Percentiles rank a stretch among this genome's conserved stretches.
These are phyloP conservation scores for Penicillium sp. DNA, from an alignment of 2,329 filamentous ascomycete genomes.

Conservation along the genomic window DNA sequence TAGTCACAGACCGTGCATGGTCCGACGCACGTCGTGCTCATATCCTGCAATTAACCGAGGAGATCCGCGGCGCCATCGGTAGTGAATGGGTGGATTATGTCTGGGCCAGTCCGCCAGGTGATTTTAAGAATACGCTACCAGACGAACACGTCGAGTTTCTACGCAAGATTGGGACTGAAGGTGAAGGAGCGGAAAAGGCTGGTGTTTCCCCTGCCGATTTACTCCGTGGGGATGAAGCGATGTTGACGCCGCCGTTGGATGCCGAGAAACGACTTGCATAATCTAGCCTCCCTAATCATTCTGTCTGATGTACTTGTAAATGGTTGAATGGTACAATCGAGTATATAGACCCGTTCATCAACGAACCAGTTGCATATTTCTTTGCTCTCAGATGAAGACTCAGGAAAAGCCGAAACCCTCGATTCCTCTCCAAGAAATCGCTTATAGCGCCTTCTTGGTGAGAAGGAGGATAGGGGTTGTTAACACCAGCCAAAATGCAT, in stretches of 20 bases:
- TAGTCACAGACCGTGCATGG: slow-evolving; percentile 38
- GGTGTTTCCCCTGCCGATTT: slow-evolving; percentile 3
- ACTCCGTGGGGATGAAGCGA: slow-evolving; percentile 9
- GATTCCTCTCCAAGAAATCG: slow-evolving; percentile 36
- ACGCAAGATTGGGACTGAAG: slow-evolving; percentile 8
- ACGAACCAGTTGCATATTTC: neutral
- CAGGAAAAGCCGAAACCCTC: neutral
- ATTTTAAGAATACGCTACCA: slow-evolving; percentile 37
- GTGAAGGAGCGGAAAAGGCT: slow-evolving; percentile 1
- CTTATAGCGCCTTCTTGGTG: slow-evolving; percentile 35
- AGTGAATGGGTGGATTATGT: slow-evolving; percentile 42
- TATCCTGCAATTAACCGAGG: slow-evolving; percentile 33
- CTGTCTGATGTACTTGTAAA: too few species aligned
- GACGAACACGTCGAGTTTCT: slow-evolving; percentile 24
- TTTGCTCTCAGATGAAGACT: neutral
- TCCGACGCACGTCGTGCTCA: slow-evolving; percentile 32
- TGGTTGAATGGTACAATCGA: too few species aligned
- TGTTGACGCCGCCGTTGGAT: slow-evolving; percentile 32
- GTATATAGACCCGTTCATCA: too few species aligned
- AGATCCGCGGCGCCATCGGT: slow-evolving; percentile 38
- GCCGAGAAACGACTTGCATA: slow-evolving; percentile 23
- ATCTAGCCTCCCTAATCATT: too few species aligned
- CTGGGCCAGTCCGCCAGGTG: slow-evolving; percentile 41
- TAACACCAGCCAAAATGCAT: slow-evolving; percentile 6
- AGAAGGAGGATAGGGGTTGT: slow-evolving; percentile 26